Percentiles rank a stretch among this genome's conserved stretches.
Conservation (phyloP, 192 early-diverging fungal species). For the Paraglomus occultum region DNA sequence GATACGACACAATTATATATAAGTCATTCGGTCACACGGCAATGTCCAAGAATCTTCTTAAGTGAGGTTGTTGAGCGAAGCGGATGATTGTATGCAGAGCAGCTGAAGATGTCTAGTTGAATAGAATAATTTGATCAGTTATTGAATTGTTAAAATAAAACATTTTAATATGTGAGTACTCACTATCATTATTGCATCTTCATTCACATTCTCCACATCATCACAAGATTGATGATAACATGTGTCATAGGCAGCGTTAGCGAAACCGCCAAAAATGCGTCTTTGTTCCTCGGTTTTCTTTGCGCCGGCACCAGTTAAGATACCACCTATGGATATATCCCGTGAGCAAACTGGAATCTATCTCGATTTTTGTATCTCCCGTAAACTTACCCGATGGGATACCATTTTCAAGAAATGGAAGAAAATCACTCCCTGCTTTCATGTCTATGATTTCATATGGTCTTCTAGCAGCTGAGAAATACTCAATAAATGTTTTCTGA, state of each 20-base stretch:
- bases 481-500: slow-evolving; percentile 57
- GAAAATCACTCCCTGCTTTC: slow-evolving; percentile 62
- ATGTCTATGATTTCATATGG: slow-evolving; percentile 56
- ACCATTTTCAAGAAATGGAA: slow-evolving; percentile 64
- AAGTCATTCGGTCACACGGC: no score
- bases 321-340: slow-evolving; percentile 43
- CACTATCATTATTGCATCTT: slow-evolving; percentile 45
- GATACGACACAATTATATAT: no score
- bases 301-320: slow-evolving; percentile 62
- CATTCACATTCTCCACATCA: slow-evolving; percentile 60
- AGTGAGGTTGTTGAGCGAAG: no score
- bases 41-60: no score
- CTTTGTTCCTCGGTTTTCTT: slow-evolving; percentile 57
- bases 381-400: slow-evolving; percentile 49
- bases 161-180: no score
- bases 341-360: no score
- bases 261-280: slow-evolving; percentile 58
- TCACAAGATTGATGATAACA: slow-evolving; percentile 74
- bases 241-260: slow-evolving; percentile 61
- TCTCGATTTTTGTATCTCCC: no score
- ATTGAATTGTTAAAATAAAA: no score
- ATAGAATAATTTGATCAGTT: no score
- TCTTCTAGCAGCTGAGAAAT: slow-evolving; percentile 47
- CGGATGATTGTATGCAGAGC: no score
- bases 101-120: no score